These are phyloP conservation scores for Gymnopilus dilepis DNA, from an alignment of 768 basidiomycete genomes.

Conservation along the genomic window DNA sequence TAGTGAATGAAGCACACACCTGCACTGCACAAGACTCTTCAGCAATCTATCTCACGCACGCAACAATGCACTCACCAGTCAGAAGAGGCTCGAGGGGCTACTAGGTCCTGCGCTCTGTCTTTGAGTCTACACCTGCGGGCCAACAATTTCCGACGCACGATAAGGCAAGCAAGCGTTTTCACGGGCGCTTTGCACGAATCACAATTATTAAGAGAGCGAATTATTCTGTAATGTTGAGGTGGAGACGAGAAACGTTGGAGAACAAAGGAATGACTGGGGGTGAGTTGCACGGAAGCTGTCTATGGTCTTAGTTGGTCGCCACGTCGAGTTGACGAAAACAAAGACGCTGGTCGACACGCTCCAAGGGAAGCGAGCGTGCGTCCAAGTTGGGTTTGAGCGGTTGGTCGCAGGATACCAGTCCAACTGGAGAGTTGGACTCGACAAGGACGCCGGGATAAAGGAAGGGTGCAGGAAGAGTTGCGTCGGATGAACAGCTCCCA, in stretches of 20 bases:
- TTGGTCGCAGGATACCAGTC: conserved; percentile 39
- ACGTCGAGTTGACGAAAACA: conserved; percentile 40
- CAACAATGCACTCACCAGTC: conserved; percentile 22
- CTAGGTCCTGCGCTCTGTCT: conserved; percentile 6
- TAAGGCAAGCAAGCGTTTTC: conserved; percentile 25
- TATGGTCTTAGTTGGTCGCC: conserved; percentile 39
- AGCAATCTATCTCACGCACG: neutral
- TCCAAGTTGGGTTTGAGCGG: conserved; percentile 36
- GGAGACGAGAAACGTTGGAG: conserved; percentile 21
- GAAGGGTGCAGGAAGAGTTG: conserved; percentile 45
- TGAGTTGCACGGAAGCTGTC: conserved; percentile 44
- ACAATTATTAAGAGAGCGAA: conserved; percentile 31
- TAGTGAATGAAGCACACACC: conserved; percentile 24
- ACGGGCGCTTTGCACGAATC: conserved; percentile 22
- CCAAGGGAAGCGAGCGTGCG: conserved; percentile 60
- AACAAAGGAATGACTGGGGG: conserved; percentile 56
- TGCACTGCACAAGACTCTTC: conserved; percentile 16
- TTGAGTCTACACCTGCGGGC: conserved; percentile 12
- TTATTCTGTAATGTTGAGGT: conserved; percentile 36
- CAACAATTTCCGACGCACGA: conserved; percentile 20
- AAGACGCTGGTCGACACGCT: conserved; percentile 43
- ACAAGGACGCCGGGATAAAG: conserved; percentile 38
- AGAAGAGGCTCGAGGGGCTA: conserved; percentile 6
- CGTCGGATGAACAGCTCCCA: conserved; percentile 50
- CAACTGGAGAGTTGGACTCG: conserved; percentile 37